Base-by-base conservation (phyloP, 225 moss, liverwort and hornwort species). In the Rhytidiadelphus loreus region DNA sequence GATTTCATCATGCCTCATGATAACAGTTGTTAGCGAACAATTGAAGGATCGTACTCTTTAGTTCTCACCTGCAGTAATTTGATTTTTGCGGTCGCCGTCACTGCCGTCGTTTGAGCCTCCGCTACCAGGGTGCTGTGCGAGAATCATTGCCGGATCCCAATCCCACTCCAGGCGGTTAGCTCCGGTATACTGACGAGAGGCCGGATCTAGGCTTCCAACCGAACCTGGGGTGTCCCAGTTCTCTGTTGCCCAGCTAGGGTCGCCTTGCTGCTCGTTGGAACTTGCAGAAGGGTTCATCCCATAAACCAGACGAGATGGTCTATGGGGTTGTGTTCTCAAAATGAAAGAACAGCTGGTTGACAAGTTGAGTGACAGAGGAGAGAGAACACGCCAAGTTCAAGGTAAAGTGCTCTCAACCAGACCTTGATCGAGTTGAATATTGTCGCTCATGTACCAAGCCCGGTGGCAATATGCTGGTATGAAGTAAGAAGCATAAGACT, bases 241-340 rank as follows among this genome's bases (percentile, higher is more conserved):
- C 88, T 96, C 98, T 77, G 97, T 89, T 88, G 93, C 94, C 98
- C 98, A 98, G 91, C 92, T 97, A 66, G 96, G 95, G 91, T 98
- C 98, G 81, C 93, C 98, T 95, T 98, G 95, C 91, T 97, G 93
- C 95, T 97, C 97, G 95, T 97, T 94, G 97, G 95, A 92, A 95
- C 86, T 96, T 92, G 92, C 93, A 95, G 98, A 95, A 88, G 97
- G 94, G 97, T 98, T 98, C 98, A 98, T 98, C 98, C 98, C 98
- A 98, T 94, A 95, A 87, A 94, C 95, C 95, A 94, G 94, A 84
- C 88, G 81, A 80, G 89, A 91, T 78, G 90, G 93, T 69, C 50
- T 87, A 74, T 89, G 92, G 89, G 83, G 58, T 81, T 71, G 79
- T 82, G 88, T 87, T 90, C 83, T 87, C 83, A 91, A 79, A 80